Evolutionary conservation across 139 green algal genomes (phyloP).

Genomic region (Haematococcus lacustris): DNA sequence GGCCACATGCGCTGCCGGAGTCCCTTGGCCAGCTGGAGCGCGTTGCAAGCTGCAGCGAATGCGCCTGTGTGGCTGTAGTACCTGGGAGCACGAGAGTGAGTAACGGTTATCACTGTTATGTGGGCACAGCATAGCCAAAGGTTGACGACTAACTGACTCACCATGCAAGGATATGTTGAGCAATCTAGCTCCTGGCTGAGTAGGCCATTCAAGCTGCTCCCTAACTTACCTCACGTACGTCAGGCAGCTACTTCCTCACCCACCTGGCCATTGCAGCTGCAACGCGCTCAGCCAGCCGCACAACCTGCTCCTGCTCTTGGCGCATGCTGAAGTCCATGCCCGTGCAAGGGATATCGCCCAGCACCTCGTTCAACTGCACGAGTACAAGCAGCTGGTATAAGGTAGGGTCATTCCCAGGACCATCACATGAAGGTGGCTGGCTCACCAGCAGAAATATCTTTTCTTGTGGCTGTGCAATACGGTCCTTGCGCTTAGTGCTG

Average conservation of each 20-base stretch:
- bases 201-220: neutral
- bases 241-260: neutral
- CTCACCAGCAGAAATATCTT: slow-evolving; percentile 78
- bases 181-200: neutral
- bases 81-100: neutral
- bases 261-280: slow-evolving; percentile 51
- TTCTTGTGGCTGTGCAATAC: slow-evolving; percentile 44
- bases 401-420: no score
- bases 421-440: no score
- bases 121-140: neutral
- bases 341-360: slow-evolving; percentile 45
- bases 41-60: slow-evolving; percentile 52
- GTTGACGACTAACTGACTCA: neutral
- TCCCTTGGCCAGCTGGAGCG: slow-evolving; percentile 27
- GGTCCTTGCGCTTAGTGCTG: slow-evolving; percentile 65
- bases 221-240: neutral
- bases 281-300: slow-evolving; percentile 43
- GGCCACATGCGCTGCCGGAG: slow-evolving; percentile 53
- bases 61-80: slow-evolving; percentile 8
- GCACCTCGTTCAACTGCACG: slow-evolving; percentile 62
- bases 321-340: slow-evolving; percentile 57
- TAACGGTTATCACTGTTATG: neutral
- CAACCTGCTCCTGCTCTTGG: slow-evolving; percentile 54
- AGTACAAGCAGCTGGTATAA: neutral
- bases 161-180: neutral